A percentile compares a stretch with the other conserved stretches of the same genome.
These are phyloP conservation scores for Didymellaceae sp. DNA, from an alignment of 2,329 filamentous ascomycete genomes.

Conservation along the genomic window DNA sequence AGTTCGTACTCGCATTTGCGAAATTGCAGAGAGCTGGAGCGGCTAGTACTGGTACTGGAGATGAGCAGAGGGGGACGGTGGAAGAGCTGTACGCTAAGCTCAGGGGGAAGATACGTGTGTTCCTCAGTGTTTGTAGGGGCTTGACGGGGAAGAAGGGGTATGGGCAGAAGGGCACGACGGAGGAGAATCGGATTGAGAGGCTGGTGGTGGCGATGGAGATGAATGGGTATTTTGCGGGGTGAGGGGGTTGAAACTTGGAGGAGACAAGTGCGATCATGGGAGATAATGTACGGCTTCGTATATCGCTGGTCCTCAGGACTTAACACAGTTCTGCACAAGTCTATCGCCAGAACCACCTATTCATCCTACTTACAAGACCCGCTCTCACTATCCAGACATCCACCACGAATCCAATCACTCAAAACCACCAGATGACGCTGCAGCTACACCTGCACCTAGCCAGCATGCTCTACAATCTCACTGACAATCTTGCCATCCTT, in stretches of 20 bases:
- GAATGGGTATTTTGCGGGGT: conserved; percentile 65
- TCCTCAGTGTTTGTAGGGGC: conserved; percentile 74
- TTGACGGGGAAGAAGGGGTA: conserved; percentile 67
- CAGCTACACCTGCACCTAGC: conserved; percentile 54
- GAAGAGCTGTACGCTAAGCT: conserved; percentile 68
- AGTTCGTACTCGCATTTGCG: conserved; percentile 70
- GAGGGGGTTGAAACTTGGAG: neutral
- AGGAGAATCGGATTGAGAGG: conserved; percentile 69
- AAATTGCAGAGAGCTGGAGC: conserved; percentile 33
- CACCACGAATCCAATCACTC: no score
- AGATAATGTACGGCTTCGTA: no score
- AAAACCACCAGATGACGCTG: neutral
- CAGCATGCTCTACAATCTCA: conserved; percentile 95
- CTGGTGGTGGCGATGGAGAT: conserved; percentile 75
- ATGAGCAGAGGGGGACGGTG: conserved; percentile 25
- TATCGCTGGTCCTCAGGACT: no score
- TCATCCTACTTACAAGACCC: neutral
- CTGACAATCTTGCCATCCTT: conserved; percentile 80
- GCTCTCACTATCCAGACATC: neutral
- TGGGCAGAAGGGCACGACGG: conserved; percentile 41
- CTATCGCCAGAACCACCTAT: neutral
- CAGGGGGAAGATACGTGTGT: conserved; percentile 73
- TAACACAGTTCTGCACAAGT: no score
- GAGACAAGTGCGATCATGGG: neutral
- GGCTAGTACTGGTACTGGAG: neutral